phyloP scores from a whole-genome alignment of 2,329 filamentous ascomycete species.

The Macrophomina tecta region DNA sequence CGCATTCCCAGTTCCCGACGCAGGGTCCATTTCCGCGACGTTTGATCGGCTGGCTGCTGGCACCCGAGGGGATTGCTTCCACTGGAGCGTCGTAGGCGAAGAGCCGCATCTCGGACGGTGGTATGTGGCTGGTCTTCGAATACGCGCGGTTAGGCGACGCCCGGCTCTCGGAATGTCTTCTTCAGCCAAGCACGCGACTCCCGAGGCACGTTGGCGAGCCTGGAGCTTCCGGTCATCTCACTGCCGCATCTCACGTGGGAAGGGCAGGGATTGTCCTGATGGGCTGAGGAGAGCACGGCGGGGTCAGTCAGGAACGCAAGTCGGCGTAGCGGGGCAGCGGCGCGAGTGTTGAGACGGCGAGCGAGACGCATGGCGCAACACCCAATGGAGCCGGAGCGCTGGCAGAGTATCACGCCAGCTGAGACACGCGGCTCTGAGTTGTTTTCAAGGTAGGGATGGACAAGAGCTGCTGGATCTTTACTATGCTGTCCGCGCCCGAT shows the following conservation, averaged over 20 bases:
- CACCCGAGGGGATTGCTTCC: no score
- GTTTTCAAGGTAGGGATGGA: not conserved
- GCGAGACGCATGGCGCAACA: not conserved
- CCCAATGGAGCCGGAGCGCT: not conserved
- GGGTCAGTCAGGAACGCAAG: not conserved
- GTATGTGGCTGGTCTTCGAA: no score
- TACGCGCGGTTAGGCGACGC: not conserved
- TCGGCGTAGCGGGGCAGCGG: not conserved
- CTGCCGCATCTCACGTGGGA: not conserved
- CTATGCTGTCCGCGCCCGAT: slow-evolving; percentile 12
- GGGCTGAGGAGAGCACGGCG: not conserved
- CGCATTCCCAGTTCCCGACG: not conserved
- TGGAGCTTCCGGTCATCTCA: no score
- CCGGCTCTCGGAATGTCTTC: not conserved
- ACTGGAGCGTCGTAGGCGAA: no score
- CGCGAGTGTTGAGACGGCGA: slow-evolving; percentile 1
- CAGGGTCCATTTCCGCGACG: not conserved
- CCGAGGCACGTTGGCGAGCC: not conserved
- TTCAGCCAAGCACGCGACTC: not conserved
- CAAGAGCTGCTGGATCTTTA: not conserved
- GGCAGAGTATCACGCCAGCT: slow-evolving; percentile 4
- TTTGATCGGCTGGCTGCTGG: not conserved
- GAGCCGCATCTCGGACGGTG: no score
- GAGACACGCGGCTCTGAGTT: not conserved
- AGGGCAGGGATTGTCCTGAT: not conserved